phyloP scores from a whole-genome alignment of 495 filamentous ascomycete genomes.

The Trichoderma asperelloides region DNA sequence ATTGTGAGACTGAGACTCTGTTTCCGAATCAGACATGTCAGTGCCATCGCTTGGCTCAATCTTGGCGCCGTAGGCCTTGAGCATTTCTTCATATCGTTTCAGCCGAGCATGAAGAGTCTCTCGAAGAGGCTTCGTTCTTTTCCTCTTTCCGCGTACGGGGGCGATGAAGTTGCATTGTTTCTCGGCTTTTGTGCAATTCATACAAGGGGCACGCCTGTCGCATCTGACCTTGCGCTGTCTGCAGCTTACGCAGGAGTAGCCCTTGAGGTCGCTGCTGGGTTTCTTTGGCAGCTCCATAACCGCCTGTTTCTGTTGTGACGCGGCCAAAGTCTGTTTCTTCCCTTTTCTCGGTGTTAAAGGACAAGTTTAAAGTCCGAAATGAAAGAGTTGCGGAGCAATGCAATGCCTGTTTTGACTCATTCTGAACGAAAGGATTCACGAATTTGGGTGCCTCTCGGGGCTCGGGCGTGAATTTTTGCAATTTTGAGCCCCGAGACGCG shows the following conservation, averaged over 20 bases:
- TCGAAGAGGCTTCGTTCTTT: slow-evolving; percentile 8
- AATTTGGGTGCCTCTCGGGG: not conserved
- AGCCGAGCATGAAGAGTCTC: slow-evolving; percentile 26
- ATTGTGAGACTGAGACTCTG: not conserved
- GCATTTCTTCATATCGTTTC: slow-evolving; percentile 17
- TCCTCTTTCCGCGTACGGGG: slow-evolving; percentile 15
- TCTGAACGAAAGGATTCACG: not conserved
- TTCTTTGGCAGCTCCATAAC: not conserved
- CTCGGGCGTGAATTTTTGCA: not conserved
- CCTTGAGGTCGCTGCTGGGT: not conserved
- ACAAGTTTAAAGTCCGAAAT: not conserved
- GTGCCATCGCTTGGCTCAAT: slow-evolving; percentile 12
- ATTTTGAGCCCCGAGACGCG: not conserved
- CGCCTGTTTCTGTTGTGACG: not conserved
- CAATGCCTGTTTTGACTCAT: not conserved
- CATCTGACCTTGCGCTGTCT: slow-evolving; percentile 63
- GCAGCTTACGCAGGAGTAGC: slow-evolving; percentile 26
- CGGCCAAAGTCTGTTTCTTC: not conserved
- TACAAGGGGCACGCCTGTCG: slow-evolving; percentile 38
- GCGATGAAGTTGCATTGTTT: slow-evolving; percentile 34
- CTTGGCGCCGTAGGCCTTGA: slow-evolving; percentile 16
- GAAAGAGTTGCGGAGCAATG: not conserved
- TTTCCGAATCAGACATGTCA: slow-evolving; percentile 14
- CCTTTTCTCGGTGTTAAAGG: not conserved
- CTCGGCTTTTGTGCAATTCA: slow-evolving; percentile 35